Evolutionary conservation across 805 yeast species (phyloP), one percentile per base, ranked within the genome.

Genomic region (Kazachstania bromeliacearum): DNA sequence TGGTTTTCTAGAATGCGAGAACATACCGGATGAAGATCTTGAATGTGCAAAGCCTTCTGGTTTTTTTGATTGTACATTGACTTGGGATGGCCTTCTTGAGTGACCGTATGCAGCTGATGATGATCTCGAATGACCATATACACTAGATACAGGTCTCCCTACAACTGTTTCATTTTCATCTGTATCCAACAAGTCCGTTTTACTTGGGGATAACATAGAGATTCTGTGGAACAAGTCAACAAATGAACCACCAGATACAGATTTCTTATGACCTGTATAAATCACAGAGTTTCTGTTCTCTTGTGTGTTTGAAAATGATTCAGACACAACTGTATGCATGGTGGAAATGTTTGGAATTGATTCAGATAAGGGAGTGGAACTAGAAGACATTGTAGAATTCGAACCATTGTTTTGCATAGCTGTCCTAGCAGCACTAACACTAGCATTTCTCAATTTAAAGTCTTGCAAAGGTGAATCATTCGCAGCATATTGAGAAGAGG

Each of bases 151-250:
- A 12, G 39, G 24, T 35, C 32, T 34, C 5, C 28, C 37, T 9
- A 23, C 10, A 21, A 19, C 19, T 17, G 31, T 20, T 20, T 36
- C 39, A 24, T 31, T 23, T 4, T 21, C 33, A 23, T 27, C 19
- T 27, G 19, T 21, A 32, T 35, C 38, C 2, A 20, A 14, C n/a
- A 21, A 10, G 5, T 24, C 37, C 19, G 15, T 28, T 16, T 26
- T 40, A 16, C 25, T 40, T 23, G 52, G 45, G 3, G 59, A 51
- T 34, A 55, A 31, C 39, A 45, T 38, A 3, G 60, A 53, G 10
- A 59, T 49, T 33, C 60, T 48, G 34, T 55, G 52, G 37, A 55
- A 55, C n/a, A 59, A 35, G 21, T 58, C 63, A 26, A 57, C 56
- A 36, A 59, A 59, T 0, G 62, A 58, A 2, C 62, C 52, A 14